These are phyloP conservation scores for Fusarium sp. DNA, from an alignment of 2,329 filamentous ascomycete genomes.

Conservation along the genomic window DNA sequence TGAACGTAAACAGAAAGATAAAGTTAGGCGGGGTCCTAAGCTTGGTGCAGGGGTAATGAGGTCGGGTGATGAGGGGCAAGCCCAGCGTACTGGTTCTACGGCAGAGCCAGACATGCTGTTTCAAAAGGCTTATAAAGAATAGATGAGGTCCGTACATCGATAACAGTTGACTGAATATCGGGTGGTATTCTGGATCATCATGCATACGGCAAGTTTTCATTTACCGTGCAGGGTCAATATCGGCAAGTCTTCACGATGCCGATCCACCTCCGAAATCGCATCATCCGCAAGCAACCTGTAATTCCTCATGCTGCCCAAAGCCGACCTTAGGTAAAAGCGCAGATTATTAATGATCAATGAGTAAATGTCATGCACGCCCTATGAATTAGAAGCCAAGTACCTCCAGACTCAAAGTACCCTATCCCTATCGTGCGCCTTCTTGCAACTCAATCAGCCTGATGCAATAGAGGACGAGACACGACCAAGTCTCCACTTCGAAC, in stretches of 20 bases:
- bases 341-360: not conserved
- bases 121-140: not conserved
- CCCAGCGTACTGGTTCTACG: fast-evolving
- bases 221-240: not conserved
- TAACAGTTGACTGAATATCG: not conserved
- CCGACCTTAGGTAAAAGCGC: not conserved
- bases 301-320: not conserved
- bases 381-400: fast-evolving
- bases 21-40: not conserved
- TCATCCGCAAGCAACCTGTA: not conserved
- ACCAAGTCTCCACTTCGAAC: slow-evolving; percentile 9
- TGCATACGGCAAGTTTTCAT: not conserved
- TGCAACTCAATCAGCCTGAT: not conserved
- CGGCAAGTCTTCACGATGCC: not conserved
- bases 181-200: fast-evolving
- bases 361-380: not conserved
- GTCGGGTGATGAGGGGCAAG: not conserved
- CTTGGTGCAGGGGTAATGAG: not conserved
- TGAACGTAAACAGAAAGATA: not conserved
- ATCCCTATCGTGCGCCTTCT: not conserved
- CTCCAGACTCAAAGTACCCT: not conserved
- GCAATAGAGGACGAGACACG: not conserved
- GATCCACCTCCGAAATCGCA: not conserved
- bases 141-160: not conserved
- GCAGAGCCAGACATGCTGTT: not conserved